Evolutionary conservation across 352 stramenopile genomes (phyloP), one percentile per base, ranked within the genome.

Genomic region (Thraustochytrium striatum): DNA sequence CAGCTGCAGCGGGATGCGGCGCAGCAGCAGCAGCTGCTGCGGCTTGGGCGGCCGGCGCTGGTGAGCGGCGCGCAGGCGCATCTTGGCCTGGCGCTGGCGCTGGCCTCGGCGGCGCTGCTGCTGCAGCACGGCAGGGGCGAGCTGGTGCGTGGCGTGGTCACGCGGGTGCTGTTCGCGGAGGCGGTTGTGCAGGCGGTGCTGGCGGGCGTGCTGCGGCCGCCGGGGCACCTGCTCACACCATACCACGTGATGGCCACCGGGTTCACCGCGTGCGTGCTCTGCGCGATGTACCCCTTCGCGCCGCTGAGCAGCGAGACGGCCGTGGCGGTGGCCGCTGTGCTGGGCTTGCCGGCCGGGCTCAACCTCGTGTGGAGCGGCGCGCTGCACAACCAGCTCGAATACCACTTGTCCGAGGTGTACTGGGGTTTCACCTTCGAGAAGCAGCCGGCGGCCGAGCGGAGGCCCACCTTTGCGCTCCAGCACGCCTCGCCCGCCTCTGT

Each of bases 361-460:
- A 2, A 65, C 21, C 50, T 62, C 30, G 28, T 75, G 3, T 75
- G 43, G 43, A 36, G 65, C 32, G 65, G 65, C 44, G 52, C 30
- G 44, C 43, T 75, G 43, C 32, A 58, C 5, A 75, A 19, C 13
- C 65, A 75, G 38, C 65, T 75, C 33, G 30, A 50, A 30, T 70
- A 75, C 33, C 65, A 75, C 38, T 30, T 28, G 0, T 75, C 65
- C 16, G 30, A 36, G 0, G 25, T 11, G 30, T 75, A 75, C 38
- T 75, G 65, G 65, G 11, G 39, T n/a, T 75, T 75, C 2, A 32
- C 5, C 35, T 75, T 75, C 52, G 65, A 75, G 65, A 75, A 36
- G 13, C 32, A 36, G 44, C 59, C 41, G 25, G 62, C 7, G 8
- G 11, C 19, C 0, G 25, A 21, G 61, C 28, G 21, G 28, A 13